These are phyloP conservation scores for Ophiostoma angusticollis DNA, from an alignment of 2,329 filamentous ascomycete species.

Conservation along the genomic window DNA sequence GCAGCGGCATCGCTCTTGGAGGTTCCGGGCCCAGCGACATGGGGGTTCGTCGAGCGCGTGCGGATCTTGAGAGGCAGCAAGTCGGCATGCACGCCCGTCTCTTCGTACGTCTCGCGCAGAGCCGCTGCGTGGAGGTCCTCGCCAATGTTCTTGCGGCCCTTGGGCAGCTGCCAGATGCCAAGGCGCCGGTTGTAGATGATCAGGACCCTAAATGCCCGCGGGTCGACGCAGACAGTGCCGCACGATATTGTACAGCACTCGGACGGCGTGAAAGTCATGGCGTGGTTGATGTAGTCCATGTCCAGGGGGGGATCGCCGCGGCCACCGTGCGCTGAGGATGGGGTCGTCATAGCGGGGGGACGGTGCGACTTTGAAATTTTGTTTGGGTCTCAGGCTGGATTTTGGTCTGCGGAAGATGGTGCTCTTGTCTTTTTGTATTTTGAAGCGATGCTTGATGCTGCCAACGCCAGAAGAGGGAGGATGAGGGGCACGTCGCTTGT, in stretches of 20 bases:
- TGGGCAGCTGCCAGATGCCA: conserved; percentile 33
- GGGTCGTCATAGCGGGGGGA: background rate
- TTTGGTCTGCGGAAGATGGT: too few relatives aligned
- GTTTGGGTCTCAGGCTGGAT: too few relatives aligned
- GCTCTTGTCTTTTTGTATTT: too few relatives aligned
- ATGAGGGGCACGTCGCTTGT: too few relatives aligned
- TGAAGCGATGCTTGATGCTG: too few relatives aligned
- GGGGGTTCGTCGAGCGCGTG: conserved; percentile 27
- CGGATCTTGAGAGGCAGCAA: conserved; percentile 27
- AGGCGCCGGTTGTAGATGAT: conserved; percentile 30
- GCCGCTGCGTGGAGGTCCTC: conserved; percentile 30
- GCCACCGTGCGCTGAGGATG: background rate
- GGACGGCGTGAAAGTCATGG: conserved; percentile 28
- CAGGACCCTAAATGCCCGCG: conserved; percentile 24
- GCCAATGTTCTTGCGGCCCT: conserved; percentile 35
- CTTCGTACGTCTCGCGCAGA: conserved; percentile 34
- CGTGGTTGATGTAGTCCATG: conserved; percentile 19
- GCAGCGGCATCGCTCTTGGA: background rate
- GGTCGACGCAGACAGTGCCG: conserved; percentile 33
- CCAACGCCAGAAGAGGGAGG: too few relatives aligned
- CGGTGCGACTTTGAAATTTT: too few relatives aligned
- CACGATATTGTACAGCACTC: conserved; percentile 32
- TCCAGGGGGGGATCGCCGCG: conserved; percentile 11
- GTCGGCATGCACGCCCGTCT: conserved; percentile 30
- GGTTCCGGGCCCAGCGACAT: conserved; percentile 11